A percentile compares a stretch with the other conserved stretches of the same genome.
Evolutionary conservation across 176 grass and related monocot genomes (phyloP).

Genomic region (Leersia perrieri): DNA sequence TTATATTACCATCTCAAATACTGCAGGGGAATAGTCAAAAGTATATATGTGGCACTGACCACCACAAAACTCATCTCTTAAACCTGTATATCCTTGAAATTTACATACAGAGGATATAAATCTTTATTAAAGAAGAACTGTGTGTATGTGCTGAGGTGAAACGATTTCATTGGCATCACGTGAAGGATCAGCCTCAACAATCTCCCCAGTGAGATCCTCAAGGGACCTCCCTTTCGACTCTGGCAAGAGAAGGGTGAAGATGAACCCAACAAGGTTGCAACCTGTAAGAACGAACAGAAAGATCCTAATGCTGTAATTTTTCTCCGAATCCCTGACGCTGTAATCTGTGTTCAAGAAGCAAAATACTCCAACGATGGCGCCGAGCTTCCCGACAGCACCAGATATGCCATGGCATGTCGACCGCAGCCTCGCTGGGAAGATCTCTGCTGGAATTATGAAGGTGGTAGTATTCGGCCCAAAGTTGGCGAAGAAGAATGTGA

Average conservation of each 20-base stretch:
- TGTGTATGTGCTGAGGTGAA: too few species aligned
- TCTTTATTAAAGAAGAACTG: too few species aligned
- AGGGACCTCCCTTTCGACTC: constrained; percentile 29
- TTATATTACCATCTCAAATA: too few species aligned
- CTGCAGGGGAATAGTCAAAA: too few species aligned
- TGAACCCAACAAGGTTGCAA: constrained; percentile 14
- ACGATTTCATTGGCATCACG: too few species aligned
- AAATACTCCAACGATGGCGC: constrained; percentile 10
- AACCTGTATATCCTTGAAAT: too few species aligned
- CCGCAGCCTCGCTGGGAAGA: constrained; percentile 24
- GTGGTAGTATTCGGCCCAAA: constrained; percentile 35
- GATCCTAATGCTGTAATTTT: too few species aligned
- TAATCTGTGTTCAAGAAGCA: neutral
- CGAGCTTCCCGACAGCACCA: constrained; percentile 4
- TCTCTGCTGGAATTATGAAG: constrained; percentile 22
- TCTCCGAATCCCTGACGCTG: too few species aligned
- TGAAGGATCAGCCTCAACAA: neutral
- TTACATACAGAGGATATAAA: too few species aligned
- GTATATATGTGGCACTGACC: too few species aligned
- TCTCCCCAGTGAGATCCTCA: constrained; percentile 12
- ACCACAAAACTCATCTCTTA: too few species aligned
- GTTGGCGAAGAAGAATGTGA: constrained; percentile 25
- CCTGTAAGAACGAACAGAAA: too few species aligned
- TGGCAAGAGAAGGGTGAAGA: constrained; percentile 17
- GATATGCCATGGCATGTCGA: constrained; percentile 34